phyloP scores from a whole-genome alignment of 2,329 filamentous ascomycete genomes.

The Aspergillus hortae region DNA sequence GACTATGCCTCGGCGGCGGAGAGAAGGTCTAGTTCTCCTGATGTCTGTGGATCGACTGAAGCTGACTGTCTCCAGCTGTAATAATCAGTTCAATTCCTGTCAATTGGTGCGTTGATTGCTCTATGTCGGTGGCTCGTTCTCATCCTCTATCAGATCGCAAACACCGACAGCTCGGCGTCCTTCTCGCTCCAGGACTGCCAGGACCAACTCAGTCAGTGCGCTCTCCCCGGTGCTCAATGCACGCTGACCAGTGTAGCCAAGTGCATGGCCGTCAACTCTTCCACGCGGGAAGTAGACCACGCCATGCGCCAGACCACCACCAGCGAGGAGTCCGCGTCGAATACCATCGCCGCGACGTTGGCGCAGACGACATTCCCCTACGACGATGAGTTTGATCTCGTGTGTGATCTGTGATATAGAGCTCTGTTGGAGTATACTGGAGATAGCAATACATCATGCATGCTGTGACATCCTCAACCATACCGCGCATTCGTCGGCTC shows the following conservation, averaged over 20 bases:
- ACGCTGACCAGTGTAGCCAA: neutral
- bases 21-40: constrained; percentile 16
- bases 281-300: neutral
- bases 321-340: neutral
- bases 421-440: neutral
- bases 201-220: constrained; percentile 9
- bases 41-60: neutral
- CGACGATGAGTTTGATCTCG: constrained; percentile 18
- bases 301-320: neutral
- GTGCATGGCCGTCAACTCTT: neutral
- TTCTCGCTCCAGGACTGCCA: constrained; percentile 17
- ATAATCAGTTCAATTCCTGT: constrained; percentile 19
- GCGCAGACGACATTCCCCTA: constrained; percentile 15
- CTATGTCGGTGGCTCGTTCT: neutral
- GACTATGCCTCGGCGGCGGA: constrained; percentile 16
- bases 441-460: neutral
- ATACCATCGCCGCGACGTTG: neutral
- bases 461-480: constrained; percentile 32
- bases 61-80: constrained; percentile 13
- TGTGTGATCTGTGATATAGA: constrained; percentile 13
- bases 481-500: constrained; percentile 57
- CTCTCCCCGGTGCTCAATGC: neutral
- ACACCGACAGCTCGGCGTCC: constrained; percentile 6
- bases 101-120: constrained; percentile 11
- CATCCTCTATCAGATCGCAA: constrained; percentile 10